Percentiles rank a stretch among this genome's conserved stretches.
Evolutionary conservation across 192 early-diverging fungal species (phyloP).

Genomic region (Funneliformis geosporum): DNA sequence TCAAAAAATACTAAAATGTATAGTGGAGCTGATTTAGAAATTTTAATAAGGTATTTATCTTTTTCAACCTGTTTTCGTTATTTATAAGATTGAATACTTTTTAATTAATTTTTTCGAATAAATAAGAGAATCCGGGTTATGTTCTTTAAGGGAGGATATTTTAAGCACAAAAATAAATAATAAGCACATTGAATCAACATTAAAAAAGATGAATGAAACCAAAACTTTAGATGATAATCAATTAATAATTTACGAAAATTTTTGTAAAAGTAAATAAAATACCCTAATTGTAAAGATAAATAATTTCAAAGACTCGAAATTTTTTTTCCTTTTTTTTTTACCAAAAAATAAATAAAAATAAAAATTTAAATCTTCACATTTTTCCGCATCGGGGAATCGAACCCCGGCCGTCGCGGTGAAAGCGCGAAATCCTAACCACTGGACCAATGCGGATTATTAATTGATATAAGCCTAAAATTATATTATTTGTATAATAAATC

Average conservation of each 20-base stretch:
- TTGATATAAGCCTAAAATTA: too few relatives aligned
- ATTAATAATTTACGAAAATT: too few relatives aligned
- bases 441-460: constrained; percentile 66
- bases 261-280: too few relatives aligned
- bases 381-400: constrained; percentile 82
- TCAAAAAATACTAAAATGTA: constrained; percentile 63
- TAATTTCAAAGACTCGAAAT: too few relatives aligned
- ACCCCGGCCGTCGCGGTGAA: constrained; percentile 84
- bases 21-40: constrained; percentile 78
- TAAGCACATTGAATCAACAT: constrained; percentile 30
- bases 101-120: background rate
- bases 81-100: constrained; percentile 18
- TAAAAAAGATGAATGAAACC: constrained; percentile 31
- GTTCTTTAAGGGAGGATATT: constrained; percentile 37
- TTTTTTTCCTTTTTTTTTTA: too few relatives aligned
- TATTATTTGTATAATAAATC: too few relatives aligned
- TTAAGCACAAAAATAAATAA: constrained; percentile 16
- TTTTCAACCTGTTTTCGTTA: background rate
- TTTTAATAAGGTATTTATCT: constrained; percentile 51
- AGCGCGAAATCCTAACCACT: constrained; percentile 84
- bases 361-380: background rate
- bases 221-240: background rate
- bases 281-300: too few relatives aligned
- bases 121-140: constrained; percentile 36
- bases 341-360: too few relatives aligned